Evolutionary conservation across 306 rosid genomes (phyloP).

Genomic region (Trichosanthes cucumerina): DNA sequence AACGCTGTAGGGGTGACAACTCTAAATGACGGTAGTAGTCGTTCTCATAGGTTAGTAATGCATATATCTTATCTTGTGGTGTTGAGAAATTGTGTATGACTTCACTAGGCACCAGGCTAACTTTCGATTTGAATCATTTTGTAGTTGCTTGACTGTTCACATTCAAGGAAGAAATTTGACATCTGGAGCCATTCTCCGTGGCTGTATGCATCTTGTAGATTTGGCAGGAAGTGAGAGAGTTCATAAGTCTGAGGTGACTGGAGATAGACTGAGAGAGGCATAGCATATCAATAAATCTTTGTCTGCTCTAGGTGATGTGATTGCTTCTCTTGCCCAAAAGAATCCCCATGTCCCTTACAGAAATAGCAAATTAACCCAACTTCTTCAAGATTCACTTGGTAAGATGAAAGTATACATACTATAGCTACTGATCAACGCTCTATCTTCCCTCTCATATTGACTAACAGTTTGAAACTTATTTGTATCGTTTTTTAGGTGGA

Average conservation of each 20-base stretch:
- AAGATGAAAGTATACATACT: conserved; percentile 15
- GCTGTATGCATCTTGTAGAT: conserved; percentile 97
- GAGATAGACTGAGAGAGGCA: conserved; percentile 92
- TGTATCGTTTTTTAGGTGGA: conserved; percentile 50
- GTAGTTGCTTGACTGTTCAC: conserved; percentile 96
- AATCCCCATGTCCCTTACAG: conserved; percentile 91
- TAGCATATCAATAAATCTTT: conserved; percentile 90
- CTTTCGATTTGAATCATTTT: conserved; percentile 21
- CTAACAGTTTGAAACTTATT: conserved; percentile 10
- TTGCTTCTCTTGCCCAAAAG: conserved; percentile 93
- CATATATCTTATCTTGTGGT: background rate
- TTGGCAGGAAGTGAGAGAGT: conserved; percentile 98
- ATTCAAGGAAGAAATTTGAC: conserved; percentile 96
- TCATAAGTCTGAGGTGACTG: conserved; percentile 92
- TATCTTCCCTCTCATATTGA: background rate
- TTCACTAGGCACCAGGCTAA: conserved; percentile 8
- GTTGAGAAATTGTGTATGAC: background rate
- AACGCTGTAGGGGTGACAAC: conserved; percentile 94
- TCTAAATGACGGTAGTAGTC: conserved; percentile 88
- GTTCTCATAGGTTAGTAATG: conserved; percentile 69
- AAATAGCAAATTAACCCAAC: conserved; percentile 91
- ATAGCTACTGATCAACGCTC: background rate
- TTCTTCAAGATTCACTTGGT: conserved; percentile 98
- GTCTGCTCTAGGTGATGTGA: conserved; percentile 94
- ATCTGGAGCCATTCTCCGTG: conserved; percentile 60